phyloP scores from a whole-genome alignment of 2,329 filamentous ascomycete species.

The Microsporum canis region DNA sequence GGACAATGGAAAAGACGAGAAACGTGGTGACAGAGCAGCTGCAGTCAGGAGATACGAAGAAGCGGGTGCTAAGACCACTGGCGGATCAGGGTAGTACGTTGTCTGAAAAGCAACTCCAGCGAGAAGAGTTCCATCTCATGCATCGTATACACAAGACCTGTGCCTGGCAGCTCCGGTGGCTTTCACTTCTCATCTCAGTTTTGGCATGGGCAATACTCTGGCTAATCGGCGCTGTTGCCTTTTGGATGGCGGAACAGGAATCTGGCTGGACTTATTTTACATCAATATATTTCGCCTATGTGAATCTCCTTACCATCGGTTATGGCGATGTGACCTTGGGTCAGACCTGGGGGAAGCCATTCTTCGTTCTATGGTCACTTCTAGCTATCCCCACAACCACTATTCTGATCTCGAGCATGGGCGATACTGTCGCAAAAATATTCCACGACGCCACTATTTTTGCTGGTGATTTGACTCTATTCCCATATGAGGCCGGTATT shows the following conservation, averaged over 20 bases:
- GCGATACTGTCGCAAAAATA: conserved; percentile 37
- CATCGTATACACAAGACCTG: conserved; percentile 34
- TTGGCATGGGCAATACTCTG: conserved; percentile 34
- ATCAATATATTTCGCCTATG: conserved; percentile 31
- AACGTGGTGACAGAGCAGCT: conserved; percentile 21
- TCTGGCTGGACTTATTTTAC: conserved; percentile 29
- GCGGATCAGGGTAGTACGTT: conserved; percentile 1
- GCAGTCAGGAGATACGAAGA: conserved; percentile 8
- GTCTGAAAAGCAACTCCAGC: conserved; percentile 20
- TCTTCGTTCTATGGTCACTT: conserved; percentile 33
- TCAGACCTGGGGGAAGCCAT: conserved; percentile 27
- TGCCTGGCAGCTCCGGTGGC: conserved; percentile 32
- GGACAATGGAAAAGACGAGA: conserved; percentile 27
- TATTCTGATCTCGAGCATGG: conserved; percentile 31
- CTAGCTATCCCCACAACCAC: conserved; percentile 31
- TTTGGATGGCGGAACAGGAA: conserved; percentile 25
- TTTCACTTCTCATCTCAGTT: conserved; percentile 29
- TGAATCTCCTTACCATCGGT: conserved; percentile 31
- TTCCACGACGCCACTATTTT: conserved; percentile 47
- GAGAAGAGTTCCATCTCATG: conserved; percentile 37
- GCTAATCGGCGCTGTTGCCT: conserved; percentile 31
- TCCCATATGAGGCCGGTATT: conserved; percentile 39
- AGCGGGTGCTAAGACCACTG: conserved; percentile 6
- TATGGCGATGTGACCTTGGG: conserved; percentile 28
- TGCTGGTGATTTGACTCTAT: conserved; percentile 43